Evolutionary conservation across 495 filamentous ascomycete species (phyloP).

Genomic region (Neurospora discreta): DNA sequence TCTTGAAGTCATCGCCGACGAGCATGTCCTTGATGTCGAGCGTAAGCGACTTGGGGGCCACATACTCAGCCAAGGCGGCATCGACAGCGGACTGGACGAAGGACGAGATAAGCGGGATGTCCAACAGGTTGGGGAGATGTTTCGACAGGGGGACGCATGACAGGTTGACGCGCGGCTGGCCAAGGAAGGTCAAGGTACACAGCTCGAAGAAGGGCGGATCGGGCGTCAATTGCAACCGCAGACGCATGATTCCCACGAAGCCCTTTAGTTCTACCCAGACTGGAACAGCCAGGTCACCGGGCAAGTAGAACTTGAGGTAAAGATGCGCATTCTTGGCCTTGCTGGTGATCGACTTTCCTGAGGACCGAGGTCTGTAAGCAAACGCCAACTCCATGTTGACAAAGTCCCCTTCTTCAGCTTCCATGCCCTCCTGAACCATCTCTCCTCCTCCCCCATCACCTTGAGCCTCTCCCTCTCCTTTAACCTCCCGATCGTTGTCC

Average conservation of each 20-base stretch:
- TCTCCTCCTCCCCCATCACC: constrained; percentile 20
- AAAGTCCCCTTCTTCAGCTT: constrained; percentile 64
- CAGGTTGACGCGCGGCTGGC: constrained; percentile 61
- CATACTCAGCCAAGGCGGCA: constrained; percentile 58
- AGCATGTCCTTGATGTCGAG: constrained; percentile 65
- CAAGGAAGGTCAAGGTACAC: constrained; percentile 61
- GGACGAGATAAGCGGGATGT: constrained; percentile 57
- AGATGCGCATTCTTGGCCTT: constrained; percentile 61
- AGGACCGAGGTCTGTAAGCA: constrained; percentile 50
- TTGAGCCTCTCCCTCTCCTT: constrained; percentile 27
- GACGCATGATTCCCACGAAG: constrained; percentile 50
- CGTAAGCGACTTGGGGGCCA: constrained; percentile 61
- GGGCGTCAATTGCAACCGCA: constrained; percentile 56
- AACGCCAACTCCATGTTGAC: constrained; percentile 61
- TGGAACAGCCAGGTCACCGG: constrained; percentile 44
- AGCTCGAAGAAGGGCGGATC: constrained; percentile 64
- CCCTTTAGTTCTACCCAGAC: constrained; percentile 65
- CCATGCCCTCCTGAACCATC: constrained; percentile 49
- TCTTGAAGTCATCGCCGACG: constrained; percentile 65
- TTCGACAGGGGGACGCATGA: constrained; percentile 57
- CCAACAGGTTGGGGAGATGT: constrained; percentile 56
- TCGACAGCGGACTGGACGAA: constrained; percentile 66
- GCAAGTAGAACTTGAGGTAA: constrained; percentile 56
- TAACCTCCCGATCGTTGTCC: constrained; percentile 39
- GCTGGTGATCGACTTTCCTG: constrained; percentile 41